Conservation (phyloP, 129 eudicot genomes). For the Sambucus nigra region DNA sequence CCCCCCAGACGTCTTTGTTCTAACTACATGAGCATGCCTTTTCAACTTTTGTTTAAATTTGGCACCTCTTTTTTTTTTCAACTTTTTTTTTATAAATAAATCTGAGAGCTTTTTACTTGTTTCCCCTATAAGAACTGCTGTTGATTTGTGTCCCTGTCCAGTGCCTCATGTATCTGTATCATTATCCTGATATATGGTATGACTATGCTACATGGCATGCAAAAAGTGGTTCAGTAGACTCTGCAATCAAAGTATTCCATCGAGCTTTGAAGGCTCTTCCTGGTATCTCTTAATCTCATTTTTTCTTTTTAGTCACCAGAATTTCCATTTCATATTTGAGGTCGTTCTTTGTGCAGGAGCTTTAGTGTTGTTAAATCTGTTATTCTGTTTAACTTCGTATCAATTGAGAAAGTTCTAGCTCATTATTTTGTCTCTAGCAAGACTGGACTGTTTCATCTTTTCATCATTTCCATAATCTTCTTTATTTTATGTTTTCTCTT, state of each 20-base stretch:
- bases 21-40: not conserved
- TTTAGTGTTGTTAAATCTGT: not conserved
- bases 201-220: slow-evolving; percentile 98
- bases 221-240: slow-evolving; percentile 73
- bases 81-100: not conserved
- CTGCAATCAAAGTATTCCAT: slow-evolving; percentile 83
- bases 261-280: slow-evolving; percentile 98
- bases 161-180: slow-evolving; percentile 98
- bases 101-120: not conserved
- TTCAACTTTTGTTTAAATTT: too few species aligned
- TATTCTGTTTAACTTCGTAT: not conserved
- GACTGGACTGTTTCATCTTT: not conserved
- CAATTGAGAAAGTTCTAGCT: not conserved
- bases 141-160: slow-evolving; percentile 21
- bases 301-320: not conserved
- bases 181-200: slow-evolving; percentile 98
- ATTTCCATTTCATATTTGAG: not conserved
- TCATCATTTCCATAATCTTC: not conserved
- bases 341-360: not conserved
- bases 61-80: not conserved
- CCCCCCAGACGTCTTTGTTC: too few species aligned
- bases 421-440: not conserved
- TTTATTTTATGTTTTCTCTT: slow-evolving; percentile 5
- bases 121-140: not conserved
- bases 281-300: slow-evolving; percentile 33